Conservation (phyloP, 345 rosid species). For the Streptanthus diversifolius region DNA sequence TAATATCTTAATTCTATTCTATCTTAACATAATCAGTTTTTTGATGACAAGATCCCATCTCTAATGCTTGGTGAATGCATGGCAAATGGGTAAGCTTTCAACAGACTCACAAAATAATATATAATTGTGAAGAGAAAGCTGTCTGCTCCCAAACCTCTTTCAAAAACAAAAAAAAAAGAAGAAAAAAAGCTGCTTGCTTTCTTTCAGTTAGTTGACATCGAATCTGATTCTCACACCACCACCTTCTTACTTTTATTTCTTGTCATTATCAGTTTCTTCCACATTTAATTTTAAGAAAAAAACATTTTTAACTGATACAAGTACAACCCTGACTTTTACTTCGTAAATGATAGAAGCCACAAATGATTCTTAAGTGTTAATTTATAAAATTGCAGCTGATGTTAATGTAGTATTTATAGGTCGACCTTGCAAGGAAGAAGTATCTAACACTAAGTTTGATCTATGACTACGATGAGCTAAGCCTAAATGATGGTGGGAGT, state of each 20-base stretch:
- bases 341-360: neutral
- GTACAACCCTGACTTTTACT: neutral
- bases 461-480: neutral
- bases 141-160: conserved; percentile 4
- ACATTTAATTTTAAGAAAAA: neutral
- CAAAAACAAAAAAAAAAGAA: neutral
- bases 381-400: neutral
- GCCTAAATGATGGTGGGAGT: no score
- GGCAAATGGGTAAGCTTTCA: conserved; percentile 22
- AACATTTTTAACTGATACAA: neutral
- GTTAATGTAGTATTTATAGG: neutral
- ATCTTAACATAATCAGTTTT: neutral
- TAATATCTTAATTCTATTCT: neutral
- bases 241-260: conserved; percentile 24
- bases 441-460: neutral
- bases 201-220: conserved; percentile 29
- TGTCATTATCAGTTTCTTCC: conserved; percentile 20
- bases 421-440: neutral
- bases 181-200: conserved; percentile 23
- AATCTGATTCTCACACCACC: conserved; percentile 36
- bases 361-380: neutral
- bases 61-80: conserved; percentile 8
- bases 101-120: neutral
- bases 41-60: neutral
- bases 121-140: conserved; percentile 23